A percentile compares a stretch with the other conserved stretches of the same genome.
Evolutionary conservation across 345 rosid genomes (phyloP).

Genomic region (Jatropha curcas): DNA sequence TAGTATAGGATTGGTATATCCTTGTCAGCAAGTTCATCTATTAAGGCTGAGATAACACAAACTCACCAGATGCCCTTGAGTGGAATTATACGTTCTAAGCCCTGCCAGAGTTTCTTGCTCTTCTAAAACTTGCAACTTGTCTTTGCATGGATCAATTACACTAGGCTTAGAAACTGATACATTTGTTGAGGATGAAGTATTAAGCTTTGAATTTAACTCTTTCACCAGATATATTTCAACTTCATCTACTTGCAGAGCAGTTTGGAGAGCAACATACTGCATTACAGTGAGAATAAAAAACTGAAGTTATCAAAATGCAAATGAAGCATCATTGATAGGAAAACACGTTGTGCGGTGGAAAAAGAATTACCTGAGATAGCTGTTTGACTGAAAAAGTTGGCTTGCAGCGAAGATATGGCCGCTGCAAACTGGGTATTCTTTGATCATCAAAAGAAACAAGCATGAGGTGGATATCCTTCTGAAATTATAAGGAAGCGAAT

Average conservation of each 20-base stretch:
- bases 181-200: conserved; percentile 16
- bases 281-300: neutral
- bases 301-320: too few relatives aligned
- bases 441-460: conserved; percentile 69
- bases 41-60: neutral
- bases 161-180: conserved; percentile 3
- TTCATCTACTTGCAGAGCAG: conserved; percentile 63
- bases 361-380: conserved; percentile 74
- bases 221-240: conserved; percentile 60
- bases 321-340: neutral
- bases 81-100: conserved; percentile 23
- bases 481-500: conserved; percentile 23
- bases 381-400: conserved; percentile 68
- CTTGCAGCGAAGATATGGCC: conserved; percentile 75
- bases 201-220: conserved; percentile 30
- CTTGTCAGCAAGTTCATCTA: neutral
- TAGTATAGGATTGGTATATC: neutral
- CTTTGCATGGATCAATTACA: conserved; percentile 32
- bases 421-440: conserved; percentile 58
- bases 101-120: conserved; percentile 46
- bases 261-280: conserved; percentile 74
- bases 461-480: conserved; percentile 74
- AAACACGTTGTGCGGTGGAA: conserved; percentile 11
- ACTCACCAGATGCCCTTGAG: conserved; percentile 45
- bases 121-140: conserved; percentile 36